phyloP scores from a whole-genome alignment of 2,329 filamentous ascomycete genomes.

The Fusarium pseudoanthophilum region DNA sequence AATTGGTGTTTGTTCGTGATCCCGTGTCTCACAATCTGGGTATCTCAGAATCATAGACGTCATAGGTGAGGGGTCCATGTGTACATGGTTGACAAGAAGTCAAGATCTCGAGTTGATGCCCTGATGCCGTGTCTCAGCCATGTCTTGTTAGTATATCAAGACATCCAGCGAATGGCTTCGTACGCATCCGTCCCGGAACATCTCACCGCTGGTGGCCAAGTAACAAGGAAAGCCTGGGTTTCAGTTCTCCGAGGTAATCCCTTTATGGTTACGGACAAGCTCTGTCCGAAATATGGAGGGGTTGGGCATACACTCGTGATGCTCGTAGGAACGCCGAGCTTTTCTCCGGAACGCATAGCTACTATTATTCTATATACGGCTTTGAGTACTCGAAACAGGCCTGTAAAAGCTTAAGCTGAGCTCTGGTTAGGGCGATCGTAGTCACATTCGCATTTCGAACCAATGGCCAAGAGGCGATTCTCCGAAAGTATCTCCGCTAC shows the following conservation, averaged over 20 bases:
- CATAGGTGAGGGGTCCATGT: not conserved
- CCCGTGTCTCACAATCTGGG: not conserved
- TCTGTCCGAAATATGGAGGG: not conserved
- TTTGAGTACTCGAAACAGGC: rapidly evolving
- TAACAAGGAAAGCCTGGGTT: rapidly evolving
- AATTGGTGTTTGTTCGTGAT: not conserved
- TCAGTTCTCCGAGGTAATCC: not conserved
- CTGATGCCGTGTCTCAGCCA: not conserved
- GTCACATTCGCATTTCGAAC: not conserved
- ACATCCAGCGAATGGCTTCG: not conserved
- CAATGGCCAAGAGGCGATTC: not conserved
- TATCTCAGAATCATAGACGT: not conserved
- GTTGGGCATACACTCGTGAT: not conserved
- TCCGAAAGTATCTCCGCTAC: slow-evolving; percentile 38
- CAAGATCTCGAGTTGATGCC: not conserved
- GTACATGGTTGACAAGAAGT: rapidly evolving
- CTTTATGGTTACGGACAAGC: not conserved
- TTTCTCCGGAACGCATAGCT: not conserved
- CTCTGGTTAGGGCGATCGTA: not conserved
- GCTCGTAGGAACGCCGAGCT: not conserved
- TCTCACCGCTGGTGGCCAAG: no score
- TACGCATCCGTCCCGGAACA: rapidly evolving
- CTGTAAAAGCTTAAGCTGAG: not conserved
- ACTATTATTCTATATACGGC: not conserved
- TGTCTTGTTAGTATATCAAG: not conserved